Percentiles rank a stretch among this genome's conserved stretches.
phyloP scores from a whole-genome alignment of 352 stramenopile genomes.

The Phytophthora idaei region DNA sequence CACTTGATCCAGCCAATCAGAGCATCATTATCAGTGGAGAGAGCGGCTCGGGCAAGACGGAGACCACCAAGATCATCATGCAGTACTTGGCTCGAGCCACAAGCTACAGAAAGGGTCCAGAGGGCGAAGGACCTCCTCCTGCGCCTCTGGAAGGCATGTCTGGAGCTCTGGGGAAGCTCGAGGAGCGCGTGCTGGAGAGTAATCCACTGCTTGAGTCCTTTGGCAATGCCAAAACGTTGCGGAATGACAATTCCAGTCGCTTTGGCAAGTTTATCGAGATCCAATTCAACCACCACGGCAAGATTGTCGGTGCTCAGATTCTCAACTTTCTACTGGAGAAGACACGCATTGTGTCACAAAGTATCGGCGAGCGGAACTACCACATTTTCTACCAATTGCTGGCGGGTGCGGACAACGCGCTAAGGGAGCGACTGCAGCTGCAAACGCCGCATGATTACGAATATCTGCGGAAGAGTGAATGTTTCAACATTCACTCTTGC shows the following conservation, averaged over 20 bases:
- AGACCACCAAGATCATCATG: slow-evolving; percentile 94
- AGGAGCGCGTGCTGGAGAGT: slow-evolving; percentile 87
- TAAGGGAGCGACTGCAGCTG: slow-evolving; percentile 72
- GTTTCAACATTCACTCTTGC: slow-evolving; percentile 75
- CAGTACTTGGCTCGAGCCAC: slow-evolving; percentile 85
- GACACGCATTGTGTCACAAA: slow-evolving; percentile 90
- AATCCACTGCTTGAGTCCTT: slow-evolving; percentile 92
- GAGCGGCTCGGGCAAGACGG: slow-evolving; percentile 90
- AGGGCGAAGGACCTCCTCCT: slow-evolving; percentile 21
- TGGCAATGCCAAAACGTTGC: slow-evolving; percentile 93
- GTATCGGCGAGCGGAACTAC: slow-evolving; percentile 95
- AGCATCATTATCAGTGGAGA: slow-evolving; percentile 94
- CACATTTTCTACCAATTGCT: slow-evolving; percentile 97
- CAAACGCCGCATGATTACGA: slow-evolving; percentile 84
- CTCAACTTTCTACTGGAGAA: slow-evolving; percentile 93
- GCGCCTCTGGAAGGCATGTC: slow-evolving; percentile 63
- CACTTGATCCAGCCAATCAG: slow-evolving; percentile 86
- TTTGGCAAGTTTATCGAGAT: slow-evolving; percentile 99
- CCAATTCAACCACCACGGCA: slow-evolving; percentile 93
- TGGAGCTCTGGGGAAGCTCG: slow-evolving; percentile 86
- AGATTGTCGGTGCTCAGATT: slow-evolving; percentile 91
- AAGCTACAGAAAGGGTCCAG: slow-evolving; percentile 62
- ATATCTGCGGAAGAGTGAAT: slow-evolving; percentile 89
- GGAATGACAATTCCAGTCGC: slow-evolving; percentile 97
- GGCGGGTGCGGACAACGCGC: slow-evolving; percentile 71